Percentiles rank a stretch among this genome's conserved stretches.
Evolutionary conservation across 2,329 filamentous ascomycete species (phyloP).

Genomic region (Verticillium longisporum): DNA sequence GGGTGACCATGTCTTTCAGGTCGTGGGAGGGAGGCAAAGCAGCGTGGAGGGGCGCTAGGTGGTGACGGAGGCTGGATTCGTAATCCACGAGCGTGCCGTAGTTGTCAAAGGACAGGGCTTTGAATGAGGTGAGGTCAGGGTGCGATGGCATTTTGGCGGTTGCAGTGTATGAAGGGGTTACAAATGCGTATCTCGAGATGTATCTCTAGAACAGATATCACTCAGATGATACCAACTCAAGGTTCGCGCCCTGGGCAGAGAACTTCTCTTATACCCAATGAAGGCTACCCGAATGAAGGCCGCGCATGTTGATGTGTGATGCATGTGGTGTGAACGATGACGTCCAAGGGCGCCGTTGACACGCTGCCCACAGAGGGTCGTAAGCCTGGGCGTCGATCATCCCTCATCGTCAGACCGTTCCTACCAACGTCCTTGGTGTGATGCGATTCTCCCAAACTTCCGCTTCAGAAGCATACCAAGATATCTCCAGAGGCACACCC

Average conservation of each 20-base stretch:
- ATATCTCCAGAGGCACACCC: too few species aligned
- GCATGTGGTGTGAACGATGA: background rate
- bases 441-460: background rate
- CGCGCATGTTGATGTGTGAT: background rate
- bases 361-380: background rate
- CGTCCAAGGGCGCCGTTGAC: background rate
- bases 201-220: too few species aligned
- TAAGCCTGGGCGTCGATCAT: background rate
- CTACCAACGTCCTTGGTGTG: background rate
- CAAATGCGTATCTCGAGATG: too few species aligned
- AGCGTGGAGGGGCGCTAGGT: conserved; percentile 41
- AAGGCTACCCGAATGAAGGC: too few species aligned
- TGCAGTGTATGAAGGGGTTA: too few species aligned
- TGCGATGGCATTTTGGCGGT: conserved; percentile 1
- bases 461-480: too few species aligned
- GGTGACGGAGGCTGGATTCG: conserved; percentile 57
- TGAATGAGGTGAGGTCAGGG: conserved; percentile 15
- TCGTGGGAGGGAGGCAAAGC: conserved; percentile 30
- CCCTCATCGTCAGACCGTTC: background rate
- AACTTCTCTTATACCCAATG: background rate
- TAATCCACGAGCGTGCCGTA: conserved; percentile 77
- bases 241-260: too few species aligned
- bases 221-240: too few species aligned
- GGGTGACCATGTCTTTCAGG: conserved; percentile 26
- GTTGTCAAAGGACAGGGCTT: conserved; percentile 63